Evolutionary conservation across 176 grass and related monocot genomes (phyloP), one percentile per base, ranked within the genome.

Genomic region (Bothriochloa decipiens): DNA sequence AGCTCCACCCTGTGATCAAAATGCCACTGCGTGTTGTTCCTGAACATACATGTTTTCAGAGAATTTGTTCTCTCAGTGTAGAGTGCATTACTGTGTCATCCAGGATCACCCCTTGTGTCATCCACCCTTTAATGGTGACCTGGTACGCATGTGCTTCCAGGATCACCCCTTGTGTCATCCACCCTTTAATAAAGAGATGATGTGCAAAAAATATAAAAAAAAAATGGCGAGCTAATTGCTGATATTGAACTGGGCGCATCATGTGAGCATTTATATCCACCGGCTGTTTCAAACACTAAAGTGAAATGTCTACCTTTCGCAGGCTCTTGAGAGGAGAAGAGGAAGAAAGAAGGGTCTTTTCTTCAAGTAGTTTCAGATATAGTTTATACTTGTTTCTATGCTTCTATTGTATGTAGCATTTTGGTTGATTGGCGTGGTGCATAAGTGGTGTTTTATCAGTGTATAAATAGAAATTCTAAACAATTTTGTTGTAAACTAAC

Each of bases 301-400:
- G 50, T 28, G 67, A 37, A 64, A 42, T 78, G 65, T 77, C 23
- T 76, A 61, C 35, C 25, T 83, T 57, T 47, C 42, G 35, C 86
- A 99, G 96, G 96, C 96, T 17, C 93, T 92, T 25, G 93, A 99
- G 88, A 96, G 89, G 77, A 93, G 89, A 35, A 89, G 92, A 78
- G 88, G 79, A 64, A 92, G 88, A 60, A 99, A 57, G 82, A 95
- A 83, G 79, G 88, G 86, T 46, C 80, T 92, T 41, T 96, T 99
- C 86, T 99, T 99, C 89, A 94, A 92, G 81, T 99, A 99, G 87
- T 84, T 71, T 36, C 45, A 35, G 50, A n/a, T 82, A 35, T 1
- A 28, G 23, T 10, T 12, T 29, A 20, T 39, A 78, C 43, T 36
- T 60, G 79, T 79, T 52, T 80, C 36, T 75, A 76, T 22, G 3